phyloP scores from a whole-genome alignment of 2,329 filamentous ascomycete species.

The Pseudogymnoascus sp. region DNA sequence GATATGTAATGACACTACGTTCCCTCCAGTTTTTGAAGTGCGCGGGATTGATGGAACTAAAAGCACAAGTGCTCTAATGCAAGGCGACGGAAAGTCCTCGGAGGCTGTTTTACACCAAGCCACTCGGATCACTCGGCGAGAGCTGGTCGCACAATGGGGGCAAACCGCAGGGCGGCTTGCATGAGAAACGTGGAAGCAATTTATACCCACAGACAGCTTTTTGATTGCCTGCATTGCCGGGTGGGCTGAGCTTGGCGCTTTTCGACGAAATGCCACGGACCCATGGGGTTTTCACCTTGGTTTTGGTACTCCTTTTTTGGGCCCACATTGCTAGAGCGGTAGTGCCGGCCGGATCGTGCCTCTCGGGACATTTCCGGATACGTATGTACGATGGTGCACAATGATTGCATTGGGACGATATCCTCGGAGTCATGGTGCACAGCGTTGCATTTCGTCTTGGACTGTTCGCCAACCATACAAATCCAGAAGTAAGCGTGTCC shows the following conservation, averaged over 20 bases:
- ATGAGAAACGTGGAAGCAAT: conserved; percentile 6
- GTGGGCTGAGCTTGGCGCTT: background rate
- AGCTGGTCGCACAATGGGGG: background rate
- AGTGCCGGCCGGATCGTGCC: conserved; percentile 4
- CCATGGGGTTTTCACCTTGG: background rate
- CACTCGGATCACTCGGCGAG: conserved; percentile 3
- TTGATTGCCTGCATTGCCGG: conserved; percentile 9
- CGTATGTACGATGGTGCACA: background rate
- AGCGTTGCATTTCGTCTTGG: background rate
- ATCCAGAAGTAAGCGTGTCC: background rate
- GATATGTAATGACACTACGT: background rate
- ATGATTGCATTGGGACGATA: conserved; percentile 4
- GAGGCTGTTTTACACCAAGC: background rate
- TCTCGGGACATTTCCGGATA: conserved; percentile 8
- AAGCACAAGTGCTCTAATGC: background rate
- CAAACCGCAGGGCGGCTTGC: background rate
- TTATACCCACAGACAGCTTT: conserved; percentile 2
- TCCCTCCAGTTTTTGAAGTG: background rate
- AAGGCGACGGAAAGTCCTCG: background rate
- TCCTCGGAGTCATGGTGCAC: background rate
- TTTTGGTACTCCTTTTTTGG: background rate
- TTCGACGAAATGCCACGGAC: background rate
- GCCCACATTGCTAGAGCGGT: conserved; percentile 1
- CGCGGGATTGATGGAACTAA: background rate
- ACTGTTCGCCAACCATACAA: background rate